Base-by-base conservation (phyloP, 495 filamentous ascomycete genomes). In the Bathelium albidoporum region DNA sequence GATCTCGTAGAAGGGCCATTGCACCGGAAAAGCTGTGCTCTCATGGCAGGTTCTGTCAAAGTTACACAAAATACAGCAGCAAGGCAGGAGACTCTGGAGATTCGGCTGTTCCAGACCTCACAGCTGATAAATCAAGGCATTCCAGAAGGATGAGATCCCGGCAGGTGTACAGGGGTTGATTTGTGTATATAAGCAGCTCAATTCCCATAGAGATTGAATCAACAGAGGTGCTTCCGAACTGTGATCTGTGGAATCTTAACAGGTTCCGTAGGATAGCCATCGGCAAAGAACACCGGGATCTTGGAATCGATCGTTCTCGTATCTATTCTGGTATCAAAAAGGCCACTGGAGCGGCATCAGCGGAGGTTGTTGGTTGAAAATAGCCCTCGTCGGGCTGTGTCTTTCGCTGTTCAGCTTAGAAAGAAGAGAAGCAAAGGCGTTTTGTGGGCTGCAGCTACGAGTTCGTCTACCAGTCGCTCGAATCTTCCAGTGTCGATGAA, bases 401-500 rank as follows among this genome's bases (percentile, higher is more conserved):
- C 43, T 52, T 62, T 62, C 11, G 60, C 43, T 24, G 45, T 62
- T 29, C 18, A 0, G 26, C 60, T 39, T 0, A 62, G 20, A 5
- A 44, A 62, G 60, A 62, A 62, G 11, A 52, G 20, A 20, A 62
- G 16, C 5, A 22, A 62, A 7, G 60, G 39, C 5, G 18, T 28
- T 22, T 62, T 9, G 4, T 1, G 28, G 2, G 7, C 18, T 0
- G 60, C 18, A 31, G 1, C 29, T 1, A 28, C 20, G 18, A 62
- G 32, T 22, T 52, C 60, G 2, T 44, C 0, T 7, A 44, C 28
- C 3, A 62, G 5, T 1, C 60, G 34, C 18, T 24, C 14, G 1
- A 62, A 18, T 18, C 60, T 22, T 0, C 43, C 43, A n/a, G 60
- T 43, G n/a, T 62, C 29, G 0, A 20, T 12, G 16, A 62, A n/a